phyloP scores from a whole-genome alignment of 176 grass and related monocot genomes.

The Melocanna baccifera region DNA sequence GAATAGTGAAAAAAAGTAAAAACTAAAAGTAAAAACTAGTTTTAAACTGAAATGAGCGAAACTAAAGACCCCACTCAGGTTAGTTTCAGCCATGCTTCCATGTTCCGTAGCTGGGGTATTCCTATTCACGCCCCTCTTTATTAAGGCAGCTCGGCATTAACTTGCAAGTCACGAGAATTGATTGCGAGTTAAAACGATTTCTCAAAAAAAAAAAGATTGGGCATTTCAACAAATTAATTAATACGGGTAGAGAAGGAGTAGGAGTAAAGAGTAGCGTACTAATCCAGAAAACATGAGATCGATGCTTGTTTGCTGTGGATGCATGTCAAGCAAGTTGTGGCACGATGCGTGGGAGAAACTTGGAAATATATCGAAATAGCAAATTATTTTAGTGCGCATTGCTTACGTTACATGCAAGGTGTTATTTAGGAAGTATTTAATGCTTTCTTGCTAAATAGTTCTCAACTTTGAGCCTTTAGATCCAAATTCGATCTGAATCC shows the following conservation, averaged over 20 bases:
- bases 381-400: too few species aligned
- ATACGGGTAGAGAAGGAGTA: background rate
- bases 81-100: too few species aligned
- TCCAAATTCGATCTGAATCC: fast-evolving
- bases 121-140: background rate
- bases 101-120: conserved; percentile 7
- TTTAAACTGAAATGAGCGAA: too few species aligned
- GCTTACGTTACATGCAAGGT: too few species aligned
- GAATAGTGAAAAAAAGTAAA: too few species aligned
- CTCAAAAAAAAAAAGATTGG: too few species aligned
- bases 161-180: conserved; percentile 26
- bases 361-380: too few species aligned
- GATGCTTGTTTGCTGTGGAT: background rate
- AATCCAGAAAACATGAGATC: background rate
- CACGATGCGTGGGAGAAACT: background rate
- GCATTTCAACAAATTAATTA: background rate
- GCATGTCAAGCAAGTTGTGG: background rate
- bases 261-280: background rate
- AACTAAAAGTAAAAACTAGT: too few species aligned
- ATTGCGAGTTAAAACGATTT: background rate
- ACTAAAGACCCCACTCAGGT: too few species aligned
- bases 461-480: too few species aligned
- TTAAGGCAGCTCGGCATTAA: conserved; percentile 24
- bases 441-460: too few species aligned
- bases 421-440: too few species aligned